Evolutionary conservation across 2,329 filamentous ascomycete genomes (phyloP).

Genomic region (Pseudocercospora pini-densiflorae): DNA sequence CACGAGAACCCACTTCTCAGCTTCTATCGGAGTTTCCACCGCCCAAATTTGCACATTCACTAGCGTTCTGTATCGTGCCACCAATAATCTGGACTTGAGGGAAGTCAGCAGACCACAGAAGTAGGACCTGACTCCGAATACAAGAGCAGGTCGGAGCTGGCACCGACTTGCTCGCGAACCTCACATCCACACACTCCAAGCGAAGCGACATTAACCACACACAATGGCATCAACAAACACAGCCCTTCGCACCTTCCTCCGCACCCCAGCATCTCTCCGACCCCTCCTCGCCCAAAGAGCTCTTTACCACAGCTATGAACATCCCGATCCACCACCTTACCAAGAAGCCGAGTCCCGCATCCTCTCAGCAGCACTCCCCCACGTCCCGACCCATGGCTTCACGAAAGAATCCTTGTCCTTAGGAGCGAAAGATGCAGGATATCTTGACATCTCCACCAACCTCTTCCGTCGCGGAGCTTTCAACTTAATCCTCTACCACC

Average conservation of each 20-base stretch:
- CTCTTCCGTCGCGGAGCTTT: constrained; percentile 80
- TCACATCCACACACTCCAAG: background rate
- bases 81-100: background rate
- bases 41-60: background rate
- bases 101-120: background rate
- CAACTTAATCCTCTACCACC: constrained; percentile 78
- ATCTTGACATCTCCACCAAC: constrained; percentile 83
- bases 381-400: constrained; percentile 85
- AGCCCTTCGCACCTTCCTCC: constrained; percentile 35
- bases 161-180: background rate
- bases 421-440: constrained; percentile 83
- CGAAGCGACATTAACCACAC: background rate
- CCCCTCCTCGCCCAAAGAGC: constrained; percentile 34
- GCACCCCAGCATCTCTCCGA: constrained; percentile 32
- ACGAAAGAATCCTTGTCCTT: constrained; percentile 71
- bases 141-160: background rate
- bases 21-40: background rate
- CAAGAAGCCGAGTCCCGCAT: constrained; percentile 72
- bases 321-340: constrained; percentile 67
- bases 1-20: background rate
- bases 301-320: constrained; percentile 75
- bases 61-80: background rate
- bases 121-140: background rate
- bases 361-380: constrained; percentile 76
- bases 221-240: constrained; percentile 15